phyloP scores from a whole-genome alignment of 306 rosid species.

The Oemleria cerasiformis region DNA sequence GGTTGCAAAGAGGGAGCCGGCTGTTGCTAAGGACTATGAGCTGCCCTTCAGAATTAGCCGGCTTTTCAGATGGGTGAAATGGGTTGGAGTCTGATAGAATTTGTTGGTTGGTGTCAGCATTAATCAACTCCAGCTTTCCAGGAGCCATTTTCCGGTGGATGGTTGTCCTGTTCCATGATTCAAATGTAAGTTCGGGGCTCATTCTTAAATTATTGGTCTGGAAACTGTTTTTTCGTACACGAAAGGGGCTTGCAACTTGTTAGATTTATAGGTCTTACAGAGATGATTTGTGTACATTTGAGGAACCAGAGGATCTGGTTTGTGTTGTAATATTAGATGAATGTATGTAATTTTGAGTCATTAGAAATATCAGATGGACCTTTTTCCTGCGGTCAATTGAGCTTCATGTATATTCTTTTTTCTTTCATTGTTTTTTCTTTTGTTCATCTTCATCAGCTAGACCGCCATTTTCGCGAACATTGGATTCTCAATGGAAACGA shows the following conservation, averaged over 20 bases:
- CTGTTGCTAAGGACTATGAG: slow-evolving; percentile 72
- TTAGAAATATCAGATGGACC: slow-evolving; percentile 39
- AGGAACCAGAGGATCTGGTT: slow-evolving; percentile 40
- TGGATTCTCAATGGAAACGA: slow-evolving; percentile 21
- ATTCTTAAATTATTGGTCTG: slow-evolving; percentile 17
- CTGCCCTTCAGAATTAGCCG: slow-evolving; percentile 84
- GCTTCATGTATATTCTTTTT: slow-evolving; percentile 39
- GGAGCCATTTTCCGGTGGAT: slow-evolving; percentile 3
- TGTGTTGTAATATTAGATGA: slow-evolving; percentile 48
- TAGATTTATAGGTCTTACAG: slow-evolving; percentile 37
- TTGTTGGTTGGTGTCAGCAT: not conserved
- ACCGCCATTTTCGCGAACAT: slow-evolving; percentile 7
- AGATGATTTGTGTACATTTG: slow-evolving; percentile 47
- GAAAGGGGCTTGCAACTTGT: slow-evolving; percentile 4
- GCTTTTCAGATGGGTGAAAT: slow-evolving; percentile 91
- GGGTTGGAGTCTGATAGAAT: slow-evolving; percentile 68
- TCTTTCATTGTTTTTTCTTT: not conserved
- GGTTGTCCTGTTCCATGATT: slow-evolving; percentile 6
- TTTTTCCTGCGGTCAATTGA: slow-evolving; percentile 27
- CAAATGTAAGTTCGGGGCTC: slow-evolving; percentile 4
- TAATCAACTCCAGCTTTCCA: slow-evolving; percentile 7
- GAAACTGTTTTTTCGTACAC: slow-evolving; percentile 8
- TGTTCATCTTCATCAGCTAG: not conserved
- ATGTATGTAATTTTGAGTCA: slow-evolving; percentile 37
- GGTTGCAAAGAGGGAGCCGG: slow-evolving; percentile 76